phyloP scores from a whole-genome alignment of 805 yeast species.

The Aciculoconidium aculeatum region DNA sequence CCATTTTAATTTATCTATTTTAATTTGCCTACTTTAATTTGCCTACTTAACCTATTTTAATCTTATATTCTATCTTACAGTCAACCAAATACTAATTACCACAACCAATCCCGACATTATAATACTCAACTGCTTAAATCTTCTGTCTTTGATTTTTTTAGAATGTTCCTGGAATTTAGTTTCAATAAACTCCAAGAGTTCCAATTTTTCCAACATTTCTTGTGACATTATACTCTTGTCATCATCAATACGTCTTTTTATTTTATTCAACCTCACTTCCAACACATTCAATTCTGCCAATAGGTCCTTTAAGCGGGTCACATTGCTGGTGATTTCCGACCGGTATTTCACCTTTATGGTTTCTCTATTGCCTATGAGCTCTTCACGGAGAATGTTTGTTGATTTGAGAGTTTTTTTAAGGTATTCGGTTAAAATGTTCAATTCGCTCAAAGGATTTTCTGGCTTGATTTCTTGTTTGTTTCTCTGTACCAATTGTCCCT shows the following conservation, averaged over 20 bases:
- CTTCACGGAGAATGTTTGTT: slow-evolving; percentile 15
- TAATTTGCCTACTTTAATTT: neutral
- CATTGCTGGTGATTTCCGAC: slow-evolving; percentile 21
- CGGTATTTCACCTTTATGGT: slow-evolving; percentile 17
- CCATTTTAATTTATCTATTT: neutral
- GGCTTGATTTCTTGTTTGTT: no score
- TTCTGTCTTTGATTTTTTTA: slow-evolving; percentile 16
- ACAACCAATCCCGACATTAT: slow-evolving; percentile 14
- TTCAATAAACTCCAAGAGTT: slow-evolving; percentile 27
- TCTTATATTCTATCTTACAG: slow-evolving; percentile 4
- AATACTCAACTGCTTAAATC: slow-evolving; percentile 25
- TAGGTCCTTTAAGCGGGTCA: slow-evolving; percentile 24
- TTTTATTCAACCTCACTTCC: slow-evolving; percentile 20
- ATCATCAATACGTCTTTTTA: slow-evolving; percentile 18
- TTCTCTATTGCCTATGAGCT: slow-evolving; percentile 14
- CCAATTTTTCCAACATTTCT: slow-evolving; percentile 24
- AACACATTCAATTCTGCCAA: slow-evolving; percentile 18
- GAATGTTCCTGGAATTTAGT: slow-evolving; percentile 23
- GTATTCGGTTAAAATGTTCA: slow-evolving; percentile 15
- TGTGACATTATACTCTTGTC: slow-evolving; percentile 21
- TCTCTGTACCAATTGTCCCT: no score
- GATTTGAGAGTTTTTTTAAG: slow-evolving; percentile 13
- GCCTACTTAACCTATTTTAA: neutral
- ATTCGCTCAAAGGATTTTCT: no score
- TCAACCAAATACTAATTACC: slow-evolving; percentile 13